A percentile compares a stretch with the other conserved stretches of the same genome.
phyloP scores from a whole-genome alignment of 2,329 filamentous ascomycete species.

The Cryphonectria parasitica region DNA sequence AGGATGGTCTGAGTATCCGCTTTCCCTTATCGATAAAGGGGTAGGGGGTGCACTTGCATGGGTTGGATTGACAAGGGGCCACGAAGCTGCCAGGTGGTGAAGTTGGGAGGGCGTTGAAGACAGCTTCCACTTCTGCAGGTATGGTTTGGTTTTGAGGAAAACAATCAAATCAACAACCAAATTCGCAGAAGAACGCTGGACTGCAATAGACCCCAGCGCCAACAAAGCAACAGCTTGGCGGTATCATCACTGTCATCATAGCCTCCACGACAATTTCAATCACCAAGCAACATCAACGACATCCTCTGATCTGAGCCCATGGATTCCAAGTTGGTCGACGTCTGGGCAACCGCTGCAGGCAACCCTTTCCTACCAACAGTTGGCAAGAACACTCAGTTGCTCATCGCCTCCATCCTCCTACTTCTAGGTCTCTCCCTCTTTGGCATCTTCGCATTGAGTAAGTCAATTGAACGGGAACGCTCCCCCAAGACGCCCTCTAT shows the following conservation, averaged over 20 bases:
- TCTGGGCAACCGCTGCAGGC: constrained; percentile 92
- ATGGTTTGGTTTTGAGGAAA: not conserved
- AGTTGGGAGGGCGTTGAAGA: not conserved
- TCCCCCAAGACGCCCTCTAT: not conserved
- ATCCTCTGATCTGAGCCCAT: constrained; percentile 45
- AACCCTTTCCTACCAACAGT: constrained; percentile 82
- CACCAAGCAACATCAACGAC: constrained; percentile 1
- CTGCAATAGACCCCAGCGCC: not conserved
- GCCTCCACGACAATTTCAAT: not conserved
- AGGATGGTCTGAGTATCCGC: not conserved
- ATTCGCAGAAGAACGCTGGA: not conserved
- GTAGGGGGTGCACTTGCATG: not conserved
- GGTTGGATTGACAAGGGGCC: constrained; percentile 3
- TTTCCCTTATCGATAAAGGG: not conserved
- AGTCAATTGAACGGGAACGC: constrained; percentile 35
- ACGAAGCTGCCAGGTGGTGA: constrained; percentile 14
- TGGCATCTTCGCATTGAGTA: constrained; percentile 86
- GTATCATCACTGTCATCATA: not conserved
- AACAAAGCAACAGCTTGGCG: not conserved
- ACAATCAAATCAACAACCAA: not conserved
- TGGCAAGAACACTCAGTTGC: constrained; percentile 82
- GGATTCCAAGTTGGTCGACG: constrained; percentile 81
- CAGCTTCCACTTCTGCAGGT: constrained; percentile 1
- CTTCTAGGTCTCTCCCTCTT: constrained; percentile 72
- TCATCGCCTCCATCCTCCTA: constrained; percentile 77